phyloP scores from a whole-genome alignment of 345 rosid species.

The Salix koriyanagi region DNA sequence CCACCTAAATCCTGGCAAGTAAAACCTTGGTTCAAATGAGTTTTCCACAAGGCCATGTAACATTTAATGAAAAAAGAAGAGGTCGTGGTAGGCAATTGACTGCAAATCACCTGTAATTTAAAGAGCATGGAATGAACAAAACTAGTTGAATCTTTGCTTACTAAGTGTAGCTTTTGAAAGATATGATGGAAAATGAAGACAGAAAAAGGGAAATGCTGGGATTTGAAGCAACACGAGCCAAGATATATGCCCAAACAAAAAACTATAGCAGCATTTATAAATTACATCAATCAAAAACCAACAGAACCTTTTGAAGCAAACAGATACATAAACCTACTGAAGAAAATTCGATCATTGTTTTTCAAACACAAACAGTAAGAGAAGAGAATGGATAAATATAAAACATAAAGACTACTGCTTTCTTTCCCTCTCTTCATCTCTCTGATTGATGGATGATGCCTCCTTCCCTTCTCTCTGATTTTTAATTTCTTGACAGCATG shows the following conservation, averaged over 20 bases:
- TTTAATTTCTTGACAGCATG: fast-evolving
- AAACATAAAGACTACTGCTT: not conserved
- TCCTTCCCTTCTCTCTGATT: not conserved
- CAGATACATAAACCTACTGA: not conserved
- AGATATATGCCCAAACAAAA: not conserved
- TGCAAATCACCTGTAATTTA: not conserved
- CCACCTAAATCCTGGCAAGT: not conserved
- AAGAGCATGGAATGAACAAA: not conserved
- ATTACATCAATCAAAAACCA: not conserved
- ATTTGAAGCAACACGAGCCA: not conserved
- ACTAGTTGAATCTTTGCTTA: not conserved
- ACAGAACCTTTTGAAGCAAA: not conserved
- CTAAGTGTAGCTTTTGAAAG: not conserved
- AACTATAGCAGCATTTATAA: not conserved
- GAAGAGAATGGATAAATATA: not conserved
- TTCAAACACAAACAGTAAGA: not conserved
- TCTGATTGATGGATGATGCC: not conserved
- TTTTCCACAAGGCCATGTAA: not conserved
- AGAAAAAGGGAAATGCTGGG: not conserved
- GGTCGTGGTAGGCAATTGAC: not conserved
- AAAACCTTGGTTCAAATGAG: not conserved
- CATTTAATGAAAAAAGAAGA: not conserved
- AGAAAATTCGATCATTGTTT: conserved; percentile 44
- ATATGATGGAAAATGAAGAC: not conserved
- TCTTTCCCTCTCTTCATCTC: not conserved